Base-by-base conservation (phyloP, 345 rosid genomes). In the Brassica incana region DNA sequence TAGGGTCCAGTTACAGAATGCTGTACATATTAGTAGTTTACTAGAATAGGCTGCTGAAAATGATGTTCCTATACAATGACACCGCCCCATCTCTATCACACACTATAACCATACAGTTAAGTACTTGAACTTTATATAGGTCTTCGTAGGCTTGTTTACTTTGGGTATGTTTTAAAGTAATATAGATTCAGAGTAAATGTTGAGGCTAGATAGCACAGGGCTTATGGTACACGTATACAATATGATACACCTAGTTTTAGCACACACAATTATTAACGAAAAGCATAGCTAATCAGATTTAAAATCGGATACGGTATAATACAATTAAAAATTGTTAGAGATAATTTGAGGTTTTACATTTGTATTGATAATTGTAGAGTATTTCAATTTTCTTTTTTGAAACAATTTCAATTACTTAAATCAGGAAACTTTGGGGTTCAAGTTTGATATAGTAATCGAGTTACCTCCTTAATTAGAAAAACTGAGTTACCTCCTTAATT, bases 11-110 rank as follows among this genome's bases (percentile, higher is more conserved):
- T 40, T 72, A 56, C 81, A 68, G 27, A 72, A 72, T 78, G 67
- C 81, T 54, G 5, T 56, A 70, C 4, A 18, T 62, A 27, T 15
- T 12, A 67, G 2, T 68, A 68, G 40, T 15, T 54, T 54, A 54
- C 4, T 72, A 73, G 82, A 67, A 59, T 73, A 79, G 78, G 74
- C 83, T 80, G 83, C 71, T 60, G 64, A 60, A 74, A 25, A 33
- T 69, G 74, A 54, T 50, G 78, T 69, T 69, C 75, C 83, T 80
- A 69, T 36, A 69, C 79, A 69, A 74, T 74, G 83, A 74, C 83
- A 69, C 79, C 18, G 83, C 79, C 75, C 15, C 36, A 62, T 74
- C 60, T 74, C 82, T 79, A 68, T 33, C 50, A 74, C 74, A 12
- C 65, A 66, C 63, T 59, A 62, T 20, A n/a, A 50, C 56, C 72